Percentiles rank a stretch among this genome's conserved stretches.
Conservation (phyloP, 345 rosid species). For the Crucihimalaya himalaica region DNA sequence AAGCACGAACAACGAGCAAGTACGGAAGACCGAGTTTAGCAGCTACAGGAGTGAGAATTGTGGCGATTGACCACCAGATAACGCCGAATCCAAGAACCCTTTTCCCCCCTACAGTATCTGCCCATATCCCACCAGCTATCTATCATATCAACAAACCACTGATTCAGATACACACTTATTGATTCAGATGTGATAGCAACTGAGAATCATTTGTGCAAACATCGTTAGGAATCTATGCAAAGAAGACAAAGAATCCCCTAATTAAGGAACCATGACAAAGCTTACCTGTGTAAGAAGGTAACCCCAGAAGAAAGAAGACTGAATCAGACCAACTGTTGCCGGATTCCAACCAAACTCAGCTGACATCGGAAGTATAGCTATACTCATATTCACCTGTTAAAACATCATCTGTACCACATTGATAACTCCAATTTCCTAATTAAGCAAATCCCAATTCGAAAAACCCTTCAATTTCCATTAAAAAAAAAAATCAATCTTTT, state of each 20-base stretch:
- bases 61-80: slow-evolving; percentile 92
- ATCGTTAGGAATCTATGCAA: background rate
- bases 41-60: slow-evolving; percentile 82
- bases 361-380: slow-evolving; percentile 99
- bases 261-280: background rate
- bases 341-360: slow-evolving; percentile 88
- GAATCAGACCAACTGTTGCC: slow-evolving; percentile 82
- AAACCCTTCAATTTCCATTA: background rate
- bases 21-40: slow-evolving; percentile 87
- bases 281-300: slow-evolving; percentile 89
- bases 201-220: background rate
- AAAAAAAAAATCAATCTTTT: background rate
- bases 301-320: slow-evolving; percentile 98
- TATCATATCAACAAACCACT: slow-evolving; percentile 39
- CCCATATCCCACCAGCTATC: slow-evolving; percentile 98
- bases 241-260: background rate
- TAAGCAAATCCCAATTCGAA: background rate
- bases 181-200: background rate
- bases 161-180: background rate
- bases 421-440: slow-evolving; percentile 22
- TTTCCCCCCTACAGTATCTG: slow-evolving; percentile 92
- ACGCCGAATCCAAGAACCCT: slow-evolving; percentile 86
- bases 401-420: slow-evolving; percentile 32
- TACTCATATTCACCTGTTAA: slow-evolving; percentile 94
- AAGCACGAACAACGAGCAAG: slow-evolving; percentile 82